Conservation (phyloP, 352 stramenopile species). For the Pythium coloratum region DNA sequence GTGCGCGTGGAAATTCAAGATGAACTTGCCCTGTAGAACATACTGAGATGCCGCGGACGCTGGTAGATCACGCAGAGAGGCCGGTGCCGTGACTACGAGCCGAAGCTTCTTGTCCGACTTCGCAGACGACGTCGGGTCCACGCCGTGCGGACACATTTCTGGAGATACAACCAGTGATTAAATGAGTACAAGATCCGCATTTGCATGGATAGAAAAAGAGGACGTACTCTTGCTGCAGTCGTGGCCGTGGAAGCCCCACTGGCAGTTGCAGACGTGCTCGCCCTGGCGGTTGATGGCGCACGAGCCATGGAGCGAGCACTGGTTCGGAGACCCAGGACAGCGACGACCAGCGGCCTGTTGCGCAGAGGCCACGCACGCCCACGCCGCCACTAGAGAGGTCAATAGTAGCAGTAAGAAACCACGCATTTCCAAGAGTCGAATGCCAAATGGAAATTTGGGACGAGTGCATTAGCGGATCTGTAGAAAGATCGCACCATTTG, state of each 20-base stretch:
- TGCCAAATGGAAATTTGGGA: neutral
- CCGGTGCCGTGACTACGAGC: constrained; percentile 31
- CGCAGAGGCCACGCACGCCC: neutral
- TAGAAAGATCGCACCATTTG: constrained; percentile 24
- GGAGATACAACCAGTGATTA: neutral
- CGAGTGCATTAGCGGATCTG: neutral
- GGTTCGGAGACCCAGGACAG: constrained; percentile 58
- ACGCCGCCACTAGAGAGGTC: neutral
- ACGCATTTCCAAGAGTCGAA: neutral
- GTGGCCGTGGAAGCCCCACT: constrained; percentile 61
- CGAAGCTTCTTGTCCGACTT: constrained; percentile 57
- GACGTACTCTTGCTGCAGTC: constrained; percentile 66
- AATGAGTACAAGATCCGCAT: neutral
- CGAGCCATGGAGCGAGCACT: constrained; percentile 68
- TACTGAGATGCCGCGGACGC: constrained; percentile 2
- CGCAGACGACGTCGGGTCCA: constrained; percentile 42
- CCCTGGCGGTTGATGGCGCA: constrained; percentile 66
- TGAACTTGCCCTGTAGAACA: constrained; percentile 41
- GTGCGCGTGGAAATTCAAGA: constrained; percentile 68
- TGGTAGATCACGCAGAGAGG: constrained; percentile 14
- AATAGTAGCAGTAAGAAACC: neutral
- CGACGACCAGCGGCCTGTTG: constrained; percentile 16
- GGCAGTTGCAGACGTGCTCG: constrained; percentile 75
- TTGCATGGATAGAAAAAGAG: neutral
- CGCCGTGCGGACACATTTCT: constrained; percentile 77